Base-by-base conservation (phyloP, 257 asterid genomes). In the Scutellaria baicalensis region DNA sequence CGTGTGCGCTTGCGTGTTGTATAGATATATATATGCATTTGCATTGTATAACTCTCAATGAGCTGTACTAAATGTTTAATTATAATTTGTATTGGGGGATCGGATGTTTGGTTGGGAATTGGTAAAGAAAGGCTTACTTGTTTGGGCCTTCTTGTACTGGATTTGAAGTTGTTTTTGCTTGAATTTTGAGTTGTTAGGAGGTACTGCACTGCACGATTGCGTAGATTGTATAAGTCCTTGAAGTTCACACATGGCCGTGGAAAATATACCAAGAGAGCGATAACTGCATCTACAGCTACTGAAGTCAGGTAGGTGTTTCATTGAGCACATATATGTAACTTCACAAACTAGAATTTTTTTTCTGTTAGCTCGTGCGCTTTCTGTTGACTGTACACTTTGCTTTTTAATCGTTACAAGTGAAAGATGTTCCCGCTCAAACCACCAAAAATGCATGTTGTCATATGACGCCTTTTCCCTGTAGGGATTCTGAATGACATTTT, bases 221-320 rank as follows among this genome's bases (percentile, higher is more conserved):
- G 96, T 77, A 88, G 99, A 76, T 76, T 94, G 81, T 91, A 94
- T 75, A 94, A 91, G 84, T 94, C 97, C 6, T 82, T 93, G 84
- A 93, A 93, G 74, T 89, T 93, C 75, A 93, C 95, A 9, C 99
- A 93, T 76, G 99, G 99, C 59, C 97, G 97, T 66, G 94, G 95
- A 48, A 91, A 88, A 73, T 93, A 91, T 76, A 84, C 88, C 12
- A 93, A 93, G 82, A 85, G 77, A 66, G 68, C 93, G 23, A 74
- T 93, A 50, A 70, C 89, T 57, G 80, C 83, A 21, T 42, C 88
- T 38, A 84, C 84, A 1, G 96, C 86, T 76, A 89, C 96, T 64
- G 99, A 91, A 83, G 97, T 88, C 82, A 89, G 99, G 99, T 89
- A 76, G 54, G 77, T 75, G 57, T 33, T 51, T 64, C 47, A 35